These are phyloP conservation scores for Phaeosphaeria sp. DNA, from an alignment of 2,329 filamentous ascomycete genomes.

Conservation along the genomic window DNA sequence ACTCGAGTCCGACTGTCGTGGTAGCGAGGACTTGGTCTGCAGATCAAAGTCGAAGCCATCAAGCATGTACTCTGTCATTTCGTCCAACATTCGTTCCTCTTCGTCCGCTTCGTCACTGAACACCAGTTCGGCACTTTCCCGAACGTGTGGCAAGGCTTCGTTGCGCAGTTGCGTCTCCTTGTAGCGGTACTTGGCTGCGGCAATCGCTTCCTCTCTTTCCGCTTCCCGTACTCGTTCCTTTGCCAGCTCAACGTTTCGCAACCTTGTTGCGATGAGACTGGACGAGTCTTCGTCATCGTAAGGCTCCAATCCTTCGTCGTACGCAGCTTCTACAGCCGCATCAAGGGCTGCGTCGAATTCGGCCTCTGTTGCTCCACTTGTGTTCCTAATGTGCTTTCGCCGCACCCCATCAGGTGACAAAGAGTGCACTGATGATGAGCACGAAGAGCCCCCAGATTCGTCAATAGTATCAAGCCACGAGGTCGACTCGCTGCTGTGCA, in stretches of 20 bases:
- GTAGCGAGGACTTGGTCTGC: slow-evolving; percentile 70
- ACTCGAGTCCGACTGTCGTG: slow-evolving; percentile 83
- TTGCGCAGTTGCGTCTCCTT: slow-evolving; percentile 53
- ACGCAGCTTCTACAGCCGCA: slow-evolving; percentile 94
- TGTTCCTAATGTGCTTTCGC: slow-evolving; percentile 71
- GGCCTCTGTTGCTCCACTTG: slow-evolving; percentile 78
- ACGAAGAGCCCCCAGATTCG: slow-evolving; percentile 81
- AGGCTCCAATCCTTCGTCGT: slow-evolving; percentile 88
- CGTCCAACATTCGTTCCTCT: slow-evolving; percentile 69
- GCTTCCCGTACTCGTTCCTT: slow-evolving; percentile 77
- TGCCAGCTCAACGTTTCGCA: slow-evolving; percentile 73
- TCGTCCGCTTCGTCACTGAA: slow-evolving; percentile 53
- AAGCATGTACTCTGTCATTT: slow-evolving; percentile 85
- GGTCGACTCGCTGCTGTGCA: slow-evolving; percentile 77
- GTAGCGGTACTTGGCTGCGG: slow-evolving; percentile 67
- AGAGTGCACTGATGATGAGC: slow-evolving; percentile 78
- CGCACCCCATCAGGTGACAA: slow-evolving; percentile 73
- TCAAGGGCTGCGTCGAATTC: slow-evolving; percentile 95
- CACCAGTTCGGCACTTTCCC: slow-evolving; percentile 45
- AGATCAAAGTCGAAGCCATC: slow-evolving; percentile 81
- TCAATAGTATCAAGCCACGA: slow-evolving; percentile 96
- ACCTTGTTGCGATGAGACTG: slow-evolving; percentile 42
- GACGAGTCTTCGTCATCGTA: slow-evolving; percentile 54
- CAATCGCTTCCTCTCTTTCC: slow-evolving; percentile 71
- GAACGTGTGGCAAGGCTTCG: slow-evolving; percentile 53